Evolutionary conservation across 352 stramenopile genomes (phyloP).

Genomic region (Pythium scleroteichum): DNA sequence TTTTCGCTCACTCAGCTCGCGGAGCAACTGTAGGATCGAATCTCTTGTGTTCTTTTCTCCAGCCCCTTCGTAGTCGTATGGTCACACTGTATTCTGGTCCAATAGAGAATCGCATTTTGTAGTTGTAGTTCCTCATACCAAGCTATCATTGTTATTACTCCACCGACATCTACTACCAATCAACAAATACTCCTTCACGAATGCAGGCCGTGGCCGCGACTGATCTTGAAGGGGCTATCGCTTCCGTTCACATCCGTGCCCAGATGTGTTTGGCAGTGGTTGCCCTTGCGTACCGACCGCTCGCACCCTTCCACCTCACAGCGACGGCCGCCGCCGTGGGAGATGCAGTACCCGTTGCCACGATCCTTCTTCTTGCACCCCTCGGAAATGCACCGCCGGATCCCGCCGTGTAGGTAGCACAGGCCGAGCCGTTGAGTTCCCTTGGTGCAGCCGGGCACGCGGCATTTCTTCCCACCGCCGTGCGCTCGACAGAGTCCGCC

Average conservation of each 20-base stretch:
- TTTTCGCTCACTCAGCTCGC: constrained; percentile 44
- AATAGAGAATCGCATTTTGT: constrained; percentile 10
- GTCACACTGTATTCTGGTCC: constrained; percentile 1
- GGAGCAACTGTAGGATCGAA: constrained; percentile 30
- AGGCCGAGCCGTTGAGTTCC: constrained; percentile 74
- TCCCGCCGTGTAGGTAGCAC: constrained; percentile 81
- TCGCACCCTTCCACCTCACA: constrained; percentile 61
- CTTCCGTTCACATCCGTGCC: constrained; percentile 17
- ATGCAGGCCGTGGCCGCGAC: constrained; percentile 29
- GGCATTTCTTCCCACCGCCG: constrained; percentile 75
- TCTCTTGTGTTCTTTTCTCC: not conserved
- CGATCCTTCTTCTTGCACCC: constrained; percentile 84
- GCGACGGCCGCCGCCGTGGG: constrained; percentile 69
- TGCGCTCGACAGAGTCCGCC: constrained; percentile 64
- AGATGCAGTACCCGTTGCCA: constrained; percentile 82
- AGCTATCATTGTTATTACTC: too few species aligned
- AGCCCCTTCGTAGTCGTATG: constrained; percentile 1
- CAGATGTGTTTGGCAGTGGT: constrained; percentile 74
- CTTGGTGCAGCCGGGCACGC: constrained; percentile 66
- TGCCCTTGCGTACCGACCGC: constrained; percentile 73
- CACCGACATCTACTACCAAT: not conserved
- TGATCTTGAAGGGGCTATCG: constrained; percentile 47
- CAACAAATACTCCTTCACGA: not conserved
- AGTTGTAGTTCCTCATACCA: not conserved
- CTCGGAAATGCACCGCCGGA: constrained; percentile 68